Percentiles rank a stretch among this genome's conserved stretches.
phyloP scores from a whole-genome alignment of 1,284 basidiomycete genomes.

The Cryptococcus jaspeensis region DNA sequence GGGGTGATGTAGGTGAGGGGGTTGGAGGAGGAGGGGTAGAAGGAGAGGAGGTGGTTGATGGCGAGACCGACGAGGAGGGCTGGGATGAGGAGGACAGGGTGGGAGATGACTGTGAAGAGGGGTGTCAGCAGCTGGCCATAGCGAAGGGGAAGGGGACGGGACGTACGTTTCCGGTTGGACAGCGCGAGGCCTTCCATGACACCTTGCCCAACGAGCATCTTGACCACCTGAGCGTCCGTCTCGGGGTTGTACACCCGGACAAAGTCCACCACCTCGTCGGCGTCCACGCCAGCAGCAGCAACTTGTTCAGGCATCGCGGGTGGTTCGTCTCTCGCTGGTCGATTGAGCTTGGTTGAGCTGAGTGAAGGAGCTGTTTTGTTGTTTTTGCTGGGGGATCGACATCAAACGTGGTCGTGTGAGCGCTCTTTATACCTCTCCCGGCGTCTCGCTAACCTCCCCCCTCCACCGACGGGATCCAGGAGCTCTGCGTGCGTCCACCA shows the following conservation, averaged over 20 bases:
- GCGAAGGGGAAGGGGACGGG: neutral
- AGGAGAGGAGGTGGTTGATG: slow-evolving; percentile 62
- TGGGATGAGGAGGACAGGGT: slow-evolving; percentile 60
- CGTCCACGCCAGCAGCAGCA: neutral
- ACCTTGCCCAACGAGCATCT: slow-evolving; percentile 66
- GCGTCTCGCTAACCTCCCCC: too few species aligned
- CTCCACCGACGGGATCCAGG: too few species aligned
- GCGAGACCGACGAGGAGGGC: slow-evolving; percentile 63
- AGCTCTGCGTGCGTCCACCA: too few species aligned
- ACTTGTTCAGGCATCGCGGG: neutral
- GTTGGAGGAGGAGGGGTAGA: slow-evolving; percentile 59
- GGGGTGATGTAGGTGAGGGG: slow-evolving; percentile 59
- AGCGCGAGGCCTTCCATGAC: slow-evolving; percentile 68
- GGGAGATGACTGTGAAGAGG: slow-evolving; percentile 58
- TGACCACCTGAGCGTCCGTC: slow-evolving; percentile 60
- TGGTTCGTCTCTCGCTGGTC: neutral
- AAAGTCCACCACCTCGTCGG: slow-evolving; percentile 19
- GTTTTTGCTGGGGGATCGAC: too few species aligned
- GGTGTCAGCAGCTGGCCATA: too few species aligned
- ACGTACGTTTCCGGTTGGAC: slow-evolving; percentile 65
- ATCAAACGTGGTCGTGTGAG: too few species aligned
- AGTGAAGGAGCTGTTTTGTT: too few species aligned
- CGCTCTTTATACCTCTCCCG: too few species aligned
- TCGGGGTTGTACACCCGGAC: slow-evolving; percentile 59
- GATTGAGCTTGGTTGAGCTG: too few species aligned